Percentiles rank a stretch among this genome's conserved stretches.
Conservation (phyloP, 495 filamentous ascomycete genomes). For the Penicillium ucsense region DNA sequence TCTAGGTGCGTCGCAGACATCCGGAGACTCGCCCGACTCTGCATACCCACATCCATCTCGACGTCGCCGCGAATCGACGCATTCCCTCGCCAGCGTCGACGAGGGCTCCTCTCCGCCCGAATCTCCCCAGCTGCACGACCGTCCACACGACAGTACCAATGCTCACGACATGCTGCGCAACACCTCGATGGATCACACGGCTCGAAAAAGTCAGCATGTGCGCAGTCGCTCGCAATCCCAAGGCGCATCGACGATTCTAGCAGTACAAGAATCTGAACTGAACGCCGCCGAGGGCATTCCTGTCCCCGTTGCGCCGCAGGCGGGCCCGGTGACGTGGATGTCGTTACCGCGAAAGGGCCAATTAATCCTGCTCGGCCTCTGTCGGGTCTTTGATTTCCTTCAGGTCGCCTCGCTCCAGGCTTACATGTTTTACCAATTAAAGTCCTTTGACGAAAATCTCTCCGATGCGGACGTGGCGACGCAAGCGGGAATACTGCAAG, state of each 20-base stretch:
- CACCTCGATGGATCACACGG: constrained; percentile 27
- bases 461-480: constrained; percentile 60
- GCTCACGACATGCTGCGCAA: constrained; percentile 19
- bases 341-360: constrained; percentile 67
- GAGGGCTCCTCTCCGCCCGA: constrained; percentile 25
- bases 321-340: constrained; percentile 49
- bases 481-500: constrained; percentile 71
- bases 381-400: constrained; percentile 52
- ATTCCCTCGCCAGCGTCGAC: constrained; percentile 28
- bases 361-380: constrained; percentile 61
- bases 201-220: constrained; percentile 19
- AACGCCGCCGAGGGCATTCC: constrained; percentile 2
- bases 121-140: constrained; percentile 2
- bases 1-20: constrained; percentile 11
- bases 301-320: constrained; percentile 11
- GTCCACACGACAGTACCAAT: constrained; percentile 10
- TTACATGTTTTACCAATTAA: constrained; percentile 74
- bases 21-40: constrained; percentile 21
- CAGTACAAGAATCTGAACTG: constrained; percentile 12
- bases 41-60: constrained; percentile 13
- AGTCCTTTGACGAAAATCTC: constrained; percentile 56
- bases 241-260: constrained; percentile 11
- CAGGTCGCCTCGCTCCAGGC: constrained; percentile 44
- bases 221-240: constrained; percentile 32
- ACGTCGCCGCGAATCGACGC: constrained; percentile 30